Conservation (phyloP, 768 basidiomycete species). For the Amylocystis lapponica region DNA sequence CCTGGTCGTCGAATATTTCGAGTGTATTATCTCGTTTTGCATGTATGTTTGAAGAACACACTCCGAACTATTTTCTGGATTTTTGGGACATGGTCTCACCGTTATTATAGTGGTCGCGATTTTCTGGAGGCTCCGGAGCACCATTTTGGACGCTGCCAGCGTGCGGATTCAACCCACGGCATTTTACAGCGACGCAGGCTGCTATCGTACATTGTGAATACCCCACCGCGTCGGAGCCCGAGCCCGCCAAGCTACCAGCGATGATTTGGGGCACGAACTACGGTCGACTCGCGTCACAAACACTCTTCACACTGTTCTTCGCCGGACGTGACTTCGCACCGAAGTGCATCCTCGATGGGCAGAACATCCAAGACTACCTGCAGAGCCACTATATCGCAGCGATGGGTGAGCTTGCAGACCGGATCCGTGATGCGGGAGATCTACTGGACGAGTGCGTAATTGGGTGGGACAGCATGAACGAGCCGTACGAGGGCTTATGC, state of each 20-base stretch:
- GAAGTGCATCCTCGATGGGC: conserved; percentile 82
- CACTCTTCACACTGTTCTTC: conserved; percentile 93
- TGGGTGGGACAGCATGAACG: conserved; percentile 97
- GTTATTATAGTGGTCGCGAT: conserved; percentile 78
- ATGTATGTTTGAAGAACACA: background rate
- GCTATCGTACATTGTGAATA: conserved; percentile 90
- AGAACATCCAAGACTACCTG: conserved; percentile 88
- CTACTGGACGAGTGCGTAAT: conserved; percentile 84
- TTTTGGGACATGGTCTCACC: background rate
- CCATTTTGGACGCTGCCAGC: conserved; percentile 91
- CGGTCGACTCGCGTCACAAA: conserved; percentile 79
- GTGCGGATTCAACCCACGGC: conserved; percentile 83
- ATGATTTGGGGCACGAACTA: conserved; percentile 99
- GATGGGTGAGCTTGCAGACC: conserved; percentile 68
- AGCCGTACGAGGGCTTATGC: conserved; percentile 83
- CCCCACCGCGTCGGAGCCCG: conserved; percentile 50
- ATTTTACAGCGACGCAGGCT: conserved; percentile 80
- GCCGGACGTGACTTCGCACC: conserved; percentile 88
- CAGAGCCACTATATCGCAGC: conserved; percentile 74
- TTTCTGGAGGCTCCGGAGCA: conserved; percentile 90
- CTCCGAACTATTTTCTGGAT: background rate
- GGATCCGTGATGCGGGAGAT: conserved; percentile 67
- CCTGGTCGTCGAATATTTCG: background rate
- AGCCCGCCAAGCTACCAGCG: conserved; percentile 73
- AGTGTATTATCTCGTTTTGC: background rate